These are phyloP conservation scores for Dryadomyces quercivorus DNA, from an alignment of 2,329 filamentous ascomycete genomes.

Conservation along the genomic window DNA sequence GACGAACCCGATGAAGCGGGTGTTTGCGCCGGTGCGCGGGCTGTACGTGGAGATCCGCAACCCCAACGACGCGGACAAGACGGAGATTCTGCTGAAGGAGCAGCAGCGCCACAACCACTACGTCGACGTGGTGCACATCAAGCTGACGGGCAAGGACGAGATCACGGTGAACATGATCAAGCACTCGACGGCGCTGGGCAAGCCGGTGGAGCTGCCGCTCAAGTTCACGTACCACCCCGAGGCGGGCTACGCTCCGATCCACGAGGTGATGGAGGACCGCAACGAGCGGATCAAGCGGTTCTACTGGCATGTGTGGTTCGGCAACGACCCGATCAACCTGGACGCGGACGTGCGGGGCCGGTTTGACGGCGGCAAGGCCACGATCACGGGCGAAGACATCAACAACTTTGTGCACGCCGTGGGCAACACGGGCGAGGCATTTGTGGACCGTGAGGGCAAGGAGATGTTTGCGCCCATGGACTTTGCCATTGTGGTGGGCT, in stretches of 20 bases:
- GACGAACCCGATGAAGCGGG: slow-evolving; percentile 86
- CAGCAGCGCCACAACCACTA: slow-evolving; percentile 77
- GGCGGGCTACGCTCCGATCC: slow-evolving; percentile 92
- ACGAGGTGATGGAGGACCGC: slow-evolving; percentile 87
- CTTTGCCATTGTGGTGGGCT: slow-evolving; percentile 94
- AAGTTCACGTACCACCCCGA: slow-evolving; percentile 91
- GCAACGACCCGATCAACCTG: slow-evolving; percentile 70
- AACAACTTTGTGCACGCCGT: slow-evolving; percentile 99
- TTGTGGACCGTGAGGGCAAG: slow-evolving; percentile 91
- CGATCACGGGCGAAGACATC: slow-evolving; percentile 83
- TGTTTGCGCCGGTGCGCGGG: slow-evolving; percentile 76
- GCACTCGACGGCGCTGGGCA: slow-evolving; percentile 74
- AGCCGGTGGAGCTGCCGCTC: slow-evolving; percentile 71
- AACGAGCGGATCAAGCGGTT: slow-evolving; percentile 99
- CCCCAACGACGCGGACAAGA: slow-evolving; percentile 73
- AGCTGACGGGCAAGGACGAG: slow-evolving; percentile 60
- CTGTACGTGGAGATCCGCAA: slow-evolving; percentile 79
- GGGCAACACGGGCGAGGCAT: slow-evolving; percentile 93
- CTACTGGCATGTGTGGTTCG: slow-evolving; percentile 98
- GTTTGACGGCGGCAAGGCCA: slow-evolving; percentile 81
- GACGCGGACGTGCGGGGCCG: slow-evolving; percentile 73
- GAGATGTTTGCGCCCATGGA: slow-evolving; percentile 95
- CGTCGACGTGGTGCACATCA: slow-evolving; percentile 78
- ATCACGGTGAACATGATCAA: slow-evolving; percentile 88
- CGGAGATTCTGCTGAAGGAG: slow-evolving; percentile 76